Conservation (phyloP, 2,329 filamentous ascomycete species). For the Alternaria conjuncta region DNA sequence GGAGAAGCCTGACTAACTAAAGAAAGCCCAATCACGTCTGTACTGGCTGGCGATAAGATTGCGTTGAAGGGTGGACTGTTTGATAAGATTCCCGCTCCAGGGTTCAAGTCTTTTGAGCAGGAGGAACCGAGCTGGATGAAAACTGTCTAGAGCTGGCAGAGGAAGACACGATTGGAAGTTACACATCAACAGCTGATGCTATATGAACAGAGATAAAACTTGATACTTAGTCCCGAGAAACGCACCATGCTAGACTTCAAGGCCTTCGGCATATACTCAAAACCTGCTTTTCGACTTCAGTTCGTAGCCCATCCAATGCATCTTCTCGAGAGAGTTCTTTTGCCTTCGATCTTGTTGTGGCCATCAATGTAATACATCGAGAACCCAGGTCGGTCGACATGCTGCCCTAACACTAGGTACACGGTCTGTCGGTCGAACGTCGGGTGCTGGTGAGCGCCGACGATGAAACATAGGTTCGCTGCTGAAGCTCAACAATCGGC, state of each 20-base stretch:
- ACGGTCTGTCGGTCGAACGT: not conserved
- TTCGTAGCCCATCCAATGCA: not conserved
- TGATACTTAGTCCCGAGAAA: not conserved
- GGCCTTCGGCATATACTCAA: not conserved
- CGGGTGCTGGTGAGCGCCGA: not conserved
- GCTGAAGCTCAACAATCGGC: not conserved
- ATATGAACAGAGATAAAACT: not conserved
- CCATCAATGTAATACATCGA: not conserved
- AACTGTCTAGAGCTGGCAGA: slow-evolving; percentile 1
- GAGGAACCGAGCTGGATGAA: slow-evolving; percentile 34
- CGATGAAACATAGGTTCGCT: not conserved
- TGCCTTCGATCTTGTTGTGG: not conserved
- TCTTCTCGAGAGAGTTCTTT: not conserved
- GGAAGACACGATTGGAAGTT: not conserved
- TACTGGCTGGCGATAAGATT: slow-evolving; percentile 23
- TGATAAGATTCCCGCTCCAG: slow-evolving; percentile 24
- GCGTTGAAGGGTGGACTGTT: slow-evolving; percentile 39
- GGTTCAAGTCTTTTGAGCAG: slow-evolving; percentile 23
- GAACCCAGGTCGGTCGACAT: not conserved
- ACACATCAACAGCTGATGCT: not conserved
- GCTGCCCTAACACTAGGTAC: not conserved
- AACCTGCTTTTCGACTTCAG: not conserved
- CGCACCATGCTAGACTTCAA: not conserved
- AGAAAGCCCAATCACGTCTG: slow-evolving; percentile 29
- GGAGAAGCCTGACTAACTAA: not conserved